phyloP scores from a whole-genome alignment of 2,329 filamentous ascomycete genomes.

The Lecanicillium sp. region DNA sequence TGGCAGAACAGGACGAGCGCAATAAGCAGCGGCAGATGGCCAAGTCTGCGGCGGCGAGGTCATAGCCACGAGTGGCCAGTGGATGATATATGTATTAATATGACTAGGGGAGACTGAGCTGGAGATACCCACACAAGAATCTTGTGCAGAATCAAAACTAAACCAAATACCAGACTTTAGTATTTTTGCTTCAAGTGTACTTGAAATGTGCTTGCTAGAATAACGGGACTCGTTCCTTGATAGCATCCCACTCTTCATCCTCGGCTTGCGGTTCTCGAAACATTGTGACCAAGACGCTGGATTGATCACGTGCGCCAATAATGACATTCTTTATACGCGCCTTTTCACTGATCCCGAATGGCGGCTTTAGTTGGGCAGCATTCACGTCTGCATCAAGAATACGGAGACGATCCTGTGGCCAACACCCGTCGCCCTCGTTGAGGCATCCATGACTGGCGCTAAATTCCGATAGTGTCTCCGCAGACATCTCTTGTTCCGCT shows the following conservation, averaged over 20 bases:
- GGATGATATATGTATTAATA: not conserved
- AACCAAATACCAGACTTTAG: no score
- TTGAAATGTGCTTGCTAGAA: not conserved
- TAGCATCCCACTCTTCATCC: slow-evolving; percentile 24
- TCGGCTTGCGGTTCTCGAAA: slow-evolving; percentile 23
- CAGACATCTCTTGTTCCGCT: not conserved
- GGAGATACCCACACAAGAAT: not conserved
- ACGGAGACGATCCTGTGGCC: no score
- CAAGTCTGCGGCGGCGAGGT: slow-evolving; percentile 16
- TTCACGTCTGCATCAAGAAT: slow-evolving; percentile 13
- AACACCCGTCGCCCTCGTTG: not conserved
- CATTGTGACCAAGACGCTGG: slow-evolving; percentile 24
- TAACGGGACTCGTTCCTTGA: slow-evolving; percentile 21
- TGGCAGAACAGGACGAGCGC: slow-evolving; percentile 77
- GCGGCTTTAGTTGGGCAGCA: slow-evolving; percentile 17
- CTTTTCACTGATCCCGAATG: slow-evolving; percentile 23
- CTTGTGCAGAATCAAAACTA: not conserved
- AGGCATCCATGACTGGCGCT: not conserved
- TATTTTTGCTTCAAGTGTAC: no score
- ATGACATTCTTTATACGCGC: slow-evolving; percentile 26
- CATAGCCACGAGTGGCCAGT: not conserved
- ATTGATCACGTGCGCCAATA: slow-evolving; percentile 21
- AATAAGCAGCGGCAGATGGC: slow-evolving; percentile 72
- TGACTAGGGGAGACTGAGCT: no score
- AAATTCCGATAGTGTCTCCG: not conserved